These are phyloP conservation scores for Heracleum sosnowskyi DNA, from an alignment of 129 eudicot genomes.

Conservation along the genomic window DNA sequence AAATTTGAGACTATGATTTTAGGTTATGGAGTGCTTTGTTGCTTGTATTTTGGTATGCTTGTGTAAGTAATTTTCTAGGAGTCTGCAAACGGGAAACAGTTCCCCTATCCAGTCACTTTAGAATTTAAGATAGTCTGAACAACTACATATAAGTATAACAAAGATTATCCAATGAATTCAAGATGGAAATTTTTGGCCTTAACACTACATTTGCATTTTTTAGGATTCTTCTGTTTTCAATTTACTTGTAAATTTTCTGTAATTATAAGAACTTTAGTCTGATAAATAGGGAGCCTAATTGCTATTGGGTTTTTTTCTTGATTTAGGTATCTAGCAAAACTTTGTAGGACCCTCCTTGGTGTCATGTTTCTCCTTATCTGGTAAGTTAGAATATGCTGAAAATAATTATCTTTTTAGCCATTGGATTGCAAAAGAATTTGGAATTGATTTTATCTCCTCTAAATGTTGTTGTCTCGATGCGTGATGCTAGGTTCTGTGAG, in stretches of 20 bases:
- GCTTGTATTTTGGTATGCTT: not conserved
- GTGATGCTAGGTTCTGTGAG: not conserved
- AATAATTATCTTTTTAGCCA: slow-evolving; percentile 3
- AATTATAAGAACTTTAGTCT: not conserved
- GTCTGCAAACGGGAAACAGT: not conserved
- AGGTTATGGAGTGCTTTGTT: not conserved
- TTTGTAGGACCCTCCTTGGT: slow-evolving; percentile 51
- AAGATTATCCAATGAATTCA: no score
- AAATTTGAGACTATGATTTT: not conserved
- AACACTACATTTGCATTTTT: not conserved
- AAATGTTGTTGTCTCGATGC: not conserved
- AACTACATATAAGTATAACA: no score
- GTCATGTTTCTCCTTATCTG: slow-evolving; percentile 40
- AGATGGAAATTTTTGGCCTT: not conserved
- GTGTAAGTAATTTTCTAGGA: not conserved
- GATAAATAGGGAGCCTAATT: slow-evolving; percentile 37
- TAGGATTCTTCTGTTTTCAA: not conserved
- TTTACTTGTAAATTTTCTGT: slow-evolving; percentile 4
- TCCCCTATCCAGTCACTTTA: not conserved
- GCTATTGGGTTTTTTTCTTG: slow-evolving; percentile 35
- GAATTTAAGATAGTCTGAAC: not conserved
- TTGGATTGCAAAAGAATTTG: not conserved
- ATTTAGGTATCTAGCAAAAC: slow-evolving; percentile 82
- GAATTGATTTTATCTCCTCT: no score
- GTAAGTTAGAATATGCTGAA: slow-evolving; percentile 31